Conservation (phyloP, 352 stramenopile genomes). For the Blastocystis hominis region DNA sequence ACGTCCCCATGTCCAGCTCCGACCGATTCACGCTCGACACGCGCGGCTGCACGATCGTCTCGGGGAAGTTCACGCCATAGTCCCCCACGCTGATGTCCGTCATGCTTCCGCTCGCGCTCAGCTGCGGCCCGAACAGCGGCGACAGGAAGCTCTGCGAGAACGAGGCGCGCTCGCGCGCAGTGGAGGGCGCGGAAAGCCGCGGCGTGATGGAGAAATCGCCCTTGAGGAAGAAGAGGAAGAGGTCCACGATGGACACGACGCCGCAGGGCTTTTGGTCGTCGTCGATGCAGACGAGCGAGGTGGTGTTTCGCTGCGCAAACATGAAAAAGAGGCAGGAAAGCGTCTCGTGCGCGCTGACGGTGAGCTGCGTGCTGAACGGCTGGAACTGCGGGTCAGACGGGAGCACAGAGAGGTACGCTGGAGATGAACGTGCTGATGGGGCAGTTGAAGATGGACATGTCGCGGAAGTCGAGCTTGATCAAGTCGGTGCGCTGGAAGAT, state of each 20-base stretch:
- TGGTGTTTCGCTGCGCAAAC: conserved; percentile 38
- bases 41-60: conserved; percentile 22
- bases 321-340: conserved; percentile 39
- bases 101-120: neutral
- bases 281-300: conserved; percentile 31
- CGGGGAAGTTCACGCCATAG: conserved; percentile 27
- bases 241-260: conserved; percentile 32
- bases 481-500: conserved; percentile 44
- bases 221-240: conserved; percentile 53
- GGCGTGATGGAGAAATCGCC: conserved; percentile 4
- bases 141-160: neutral
- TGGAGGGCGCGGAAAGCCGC: neutral
- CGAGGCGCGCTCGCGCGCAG: neutral
- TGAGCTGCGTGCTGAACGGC: conserved; percentile 30
- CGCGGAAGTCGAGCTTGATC: conserved; percentile 49
- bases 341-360: conserved; percentile 30
- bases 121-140: neutral
- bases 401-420: neutral
- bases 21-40: neutral
- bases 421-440: conserved; percentile 52
- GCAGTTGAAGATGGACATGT: conserved; percentile 41
- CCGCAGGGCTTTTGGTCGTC: conserved; percentile 14
- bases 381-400: neutral
- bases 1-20: conserved; percentile 22
- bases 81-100: neutral